phyloP scores from a whole-genome alignment of 2,329 filamentous ascomycete species.

The Epichloe festucae region DNA sequence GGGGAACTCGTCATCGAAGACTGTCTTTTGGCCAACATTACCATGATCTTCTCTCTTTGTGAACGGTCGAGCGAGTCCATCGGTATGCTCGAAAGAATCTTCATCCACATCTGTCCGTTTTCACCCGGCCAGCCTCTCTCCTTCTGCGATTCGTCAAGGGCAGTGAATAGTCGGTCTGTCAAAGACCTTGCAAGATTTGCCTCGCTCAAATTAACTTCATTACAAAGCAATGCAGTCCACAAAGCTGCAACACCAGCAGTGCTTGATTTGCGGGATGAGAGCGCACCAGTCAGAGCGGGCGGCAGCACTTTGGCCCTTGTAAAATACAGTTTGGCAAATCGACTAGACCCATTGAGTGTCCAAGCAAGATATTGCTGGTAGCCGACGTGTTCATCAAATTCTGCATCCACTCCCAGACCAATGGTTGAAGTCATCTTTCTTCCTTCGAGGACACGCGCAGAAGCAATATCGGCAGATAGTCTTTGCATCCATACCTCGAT shows the following conservation, averaged over 20 bases:
- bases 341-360: slow-evolving; percentile 20
- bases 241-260: slow-evolving; percentile 10
- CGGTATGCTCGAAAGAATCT: slow-evolving; percentile 21
- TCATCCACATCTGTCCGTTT: slow-evolving; percentile 17
- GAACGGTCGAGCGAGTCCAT: slow-evolving; percentile 27
- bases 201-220: slow-evolving; percentile 26
- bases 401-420: slow-evolving; percentile 8
- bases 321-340: slow-evolving; percentile 18
- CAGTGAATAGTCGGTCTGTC: slow-evolving; percentile 19
- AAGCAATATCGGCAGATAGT: slow-evolving; percentile 18
- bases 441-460: slow-evolving; percentile 12
- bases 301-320: slow-evolving; percentile 14
- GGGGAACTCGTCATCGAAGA: slow-evolving; percentile 14
- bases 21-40: slow-evolving; percentile 16
- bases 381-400: slow-evolving; percentile 15
- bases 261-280: slow-evolving; percentile 10
- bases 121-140: slow-evolving; percentile 21
- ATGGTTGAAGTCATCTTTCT: slow-evolving; percentile 10
- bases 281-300: slow-evolving; percentile 12
- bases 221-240: slow-evolving; percentile 21
- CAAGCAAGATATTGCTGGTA: slow-evolving; percentile 22
- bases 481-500: slow-evolving; percentile 21
- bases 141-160: slow-evolving; percentile 16
- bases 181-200: slow-evolving; percentile 18
- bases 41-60: slow-evolving; percentile 31